Conservation (phyloP, 768 basidiomycete species). For the Russula vinacea region DNA sequence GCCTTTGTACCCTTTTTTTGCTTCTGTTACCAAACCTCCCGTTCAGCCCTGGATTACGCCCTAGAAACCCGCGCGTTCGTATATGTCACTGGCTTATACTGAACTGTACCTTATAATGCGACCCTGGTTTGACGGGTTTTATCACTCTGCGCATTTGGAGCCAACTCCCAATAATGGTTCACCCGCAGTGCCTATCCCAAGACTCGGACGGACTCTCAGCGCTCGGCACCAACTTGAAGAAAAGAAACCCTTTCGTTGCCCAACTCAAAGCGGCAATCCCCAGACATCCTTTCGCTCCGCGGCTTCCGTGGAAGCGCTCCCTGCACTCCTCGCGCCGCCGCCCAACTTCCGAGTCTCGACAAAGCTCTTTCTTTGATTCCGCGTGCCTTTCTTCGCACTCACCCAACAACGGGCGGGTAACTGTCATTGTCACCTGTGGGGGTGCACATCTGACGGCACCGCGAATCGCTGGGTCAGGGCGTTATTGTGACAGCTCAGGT, state of each 20-base stretch:
- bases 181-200: constrained; percentile 64
- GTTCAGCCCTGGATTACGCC: constrained; percentile 50
- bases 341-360: too few species aligned
- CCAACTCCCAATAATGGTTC: constrained; percentile 31
- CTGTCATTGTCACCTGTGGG: constrained; percentile 43
- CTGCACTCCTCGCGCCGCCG: too few species aligned
- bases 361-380: too few species aligned
- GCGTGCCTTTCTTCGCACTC: constrained; percentile 33
- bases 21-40: constrained; percentile 6
- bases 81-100: too few species aligned
- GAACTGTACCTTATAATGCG: too few species aligned
- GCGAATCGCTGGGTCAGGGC: constrained; percentile 36
- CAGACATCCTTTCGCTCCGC: constrained; percentile 41
- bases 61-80: constrained; percentile 32
- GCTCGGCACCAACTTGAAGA: constrained; percentile 75
- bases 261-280: constrained; percentile 42
- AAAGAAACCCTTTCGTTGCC: constrained; percentile 44
- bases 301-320: too few species aligned
- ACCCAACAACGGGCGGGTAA: constrained; percentile 49
- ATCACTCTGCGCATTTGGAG: too few species aligned
- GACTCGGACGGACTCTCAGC: too few species aligned
- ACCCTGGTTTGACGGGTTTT: too few species aligned
- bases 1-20: constrained; percentile 7
- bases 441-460: too few species aligned
- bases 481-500: too few species aligned